phyloP scores from a whole-genome alignment of 768 basidiomycete species.

The Mrakia blollopis region DNA sequence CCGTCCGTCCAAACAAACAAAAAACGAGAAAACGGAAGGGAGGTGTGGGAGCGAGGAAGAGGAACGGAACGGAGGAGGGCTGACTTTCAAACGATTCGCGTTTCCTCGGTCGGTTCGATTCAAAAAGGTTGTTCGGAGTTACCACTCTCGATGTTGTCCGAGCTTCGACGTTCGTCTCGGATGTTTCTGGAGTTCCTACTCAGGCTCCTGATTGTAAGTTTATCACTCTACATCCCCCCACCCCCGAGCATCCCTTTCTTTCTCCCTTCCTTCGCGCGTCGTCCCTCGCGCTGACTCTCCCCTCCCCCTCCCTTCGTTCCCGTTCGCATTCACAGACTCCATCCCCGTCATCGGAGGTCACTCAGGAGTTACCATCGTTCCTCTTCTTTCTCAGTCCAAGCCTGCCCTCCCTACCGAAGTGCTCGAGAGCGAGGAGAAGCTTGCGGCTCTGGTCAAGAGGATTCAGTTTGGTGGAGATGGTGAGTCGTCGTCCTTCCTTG shows the following conservation, averaged over 20 bases:
- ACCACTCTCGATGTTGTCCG: constrained; percentile 98
- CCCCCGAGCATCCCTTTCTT: not conserved
- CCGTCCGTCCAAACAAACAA: no score
- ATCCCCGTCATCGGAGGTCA: constrained; percentile 63
- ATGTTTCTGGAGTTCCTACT: constrained; percentile 50
- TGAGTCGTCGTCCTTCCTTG: not conserved
- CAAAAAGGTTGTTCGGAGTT: constrained; percentile 73
- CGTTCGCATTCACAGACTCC: not conserved
- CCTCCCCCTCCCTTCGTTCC: not conserved
- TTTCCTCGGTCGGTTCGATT: not conserved
- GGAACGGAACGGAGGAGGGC: not conserved
- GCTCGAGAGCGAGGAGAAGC: constrained; percentile 58
- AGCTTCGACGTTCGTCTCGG: constrained; percentile 80
- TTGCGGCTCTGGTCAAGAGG: constrained; percentile 75
- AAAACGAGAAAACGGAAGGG: no score
- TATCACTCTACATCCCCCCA: constrained; percentile 56
- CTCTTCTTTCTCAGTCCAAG: constrained; percentile 77
- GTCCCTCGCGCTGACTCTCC: no score
- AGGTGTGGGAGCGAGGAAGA: no score
- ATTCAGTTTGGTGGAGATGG: constrained; percentile 97
- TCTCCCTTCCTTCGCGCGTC: not conserved
- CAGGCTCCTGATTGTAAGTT: constrained; percentile 55
- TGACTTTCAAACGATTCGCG: not conserved
- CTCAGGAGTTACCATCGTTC: constrained; percentile 95
- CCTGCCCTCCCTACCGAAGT: constrained; percentile 59